Base-by-base conservation (phyloP, 2,329 filamentous ascomycete genomes). In the Paraphaeosphaeria sporulosa region DNA sequence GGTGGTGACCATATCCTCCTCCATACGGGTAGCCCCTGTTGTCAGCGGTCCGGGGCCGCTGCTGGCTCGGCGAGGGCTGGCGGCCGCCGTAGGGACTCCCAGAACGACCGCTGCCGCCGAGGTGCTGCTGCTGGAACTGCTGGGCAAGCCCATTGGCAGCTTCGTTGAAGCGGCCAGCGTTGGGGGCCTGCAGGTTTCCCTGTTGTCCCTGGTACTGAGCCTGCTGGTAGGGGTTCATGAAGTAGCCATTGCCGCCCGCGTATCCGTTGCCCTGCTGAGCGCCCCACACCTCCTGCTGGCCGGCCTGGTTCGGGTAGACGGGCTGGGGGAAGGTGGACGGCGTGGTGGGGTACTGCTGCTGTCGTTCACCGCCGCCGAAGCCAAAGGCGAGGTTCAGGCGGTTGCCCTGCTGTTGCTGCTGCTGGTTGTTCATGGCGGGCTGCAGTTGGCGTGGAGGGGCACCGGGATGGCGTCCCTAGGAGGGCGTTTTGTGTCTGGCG, bases 251-350 rank as follows among this genome's bases (percentile, higher is more conserved):
- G 63, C 75, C 79, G 17, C 38, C 38, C 6, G 17, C 15, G 27
- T 78, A 82, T 72, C 76, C 80, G 64, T 71, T 77, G 73, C 76
- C 79, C 65, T 82, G 81, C 64, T 81, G 79, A 46, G 82, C 78
- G 49, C 82, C 83, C 83, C 86, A 86, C 63, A 86, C 83, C 71
- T 89, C 87, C 67, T 88, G 86, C 76, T 88, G 85, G 49, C 84
- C 84, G 56, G 83, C 81, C 69, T 85, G 82, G 71, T 84, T 85
- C 53, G 85, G 85, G 72, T 88, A 89, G 76, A 96, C 91, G 62
- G 94, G 94, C 81, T 98, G 94, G 13, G 94, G 94, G 75, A 98
- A 98, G 60, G 94, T 97, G 66, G 94, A 97, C 55, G 94, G 94
- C 10, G 94, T 97, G 55, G 94, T 84, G 55, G 82, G 82, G 70